Evolutionary conservation across 371 early-diverging fungal species (phyloP).

Genomic region (Smittium culicis): DNA sequence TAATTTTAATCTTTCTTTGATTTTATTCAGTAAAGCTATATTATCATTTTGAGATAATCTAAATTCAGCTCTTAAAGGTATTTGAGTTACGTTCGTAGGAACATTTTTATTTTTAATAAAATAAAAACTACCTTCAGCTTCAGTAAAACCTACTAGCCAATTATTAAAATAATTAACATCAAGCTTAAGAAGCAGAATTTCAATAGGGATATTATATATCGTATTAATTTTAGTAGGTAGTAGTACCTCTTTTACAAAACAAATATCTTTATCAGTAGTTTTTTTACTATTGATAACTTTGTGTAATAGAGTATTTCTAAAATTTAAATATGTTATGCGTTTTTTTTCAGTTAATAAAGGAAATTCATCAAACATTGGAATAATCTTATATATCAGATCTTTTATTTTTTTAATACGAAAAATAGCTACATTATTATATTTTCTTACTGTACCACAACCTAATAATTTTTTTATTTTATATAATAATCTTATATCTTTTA

Average conservation of each 20-base stretch:
- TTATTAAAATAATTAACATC: slow-evolving; percentile 12
- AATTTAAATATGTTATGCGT: slow-evolving; percentile 11
- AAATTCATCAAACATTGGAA: slow-evolving; percentile 16
- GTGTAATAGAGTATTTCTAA: slow-evolving; percentile 7
- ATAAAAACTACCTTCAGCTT: slow-evolving; percentile 17
- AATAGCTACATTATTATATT: slow-evolving; percentile 12
- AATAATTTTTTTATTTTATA: slow-evolving; percentile 23
- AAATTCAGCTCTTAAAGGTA: slow-evolving; percentile 14
- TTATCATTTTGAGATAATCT: slow-evolving; percentile 15
- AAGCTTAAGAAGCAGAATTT: slow-evolving; percentile 8
- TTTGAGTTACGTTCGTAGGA: background rate
- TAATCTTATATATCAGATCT: slow-evolving; percentile 12
- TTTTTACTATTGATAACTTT: slow-evolving; percentile 8
- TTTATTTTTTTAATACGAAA: slow-evolving; percentile 12
- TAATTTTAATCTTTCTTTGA: slow-evolving; percentile 12
- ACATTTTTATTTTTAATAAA: slow-evolving; percentile 13
- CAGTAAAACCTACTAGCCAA: slow-evolving; percentile 14
- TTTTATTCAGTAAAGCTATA: slow-evolving; percentile 13
- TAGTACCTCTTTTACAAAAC: slow-evolving; percentile 9
- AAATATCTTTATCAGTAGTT: slow-evolving; percentile 14
- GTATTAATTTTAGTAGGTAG: slow-evolving; percentile 2
- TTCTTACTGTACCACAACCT: slow-evolving; percentile 19
- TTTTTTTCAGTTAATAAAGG: slow-evolving; percentile 17
- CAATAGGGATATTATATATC: slow-evolving; percentile 10
- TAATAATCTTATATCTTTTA: slow-evolving; percentile 16